Percentiles rank a stretch among this genome's conserved stretches.
Evolutionary conservation across 192 early-diverging fungal species (phyloP).

Genomic region (Mortierella claussenii): DNA sequence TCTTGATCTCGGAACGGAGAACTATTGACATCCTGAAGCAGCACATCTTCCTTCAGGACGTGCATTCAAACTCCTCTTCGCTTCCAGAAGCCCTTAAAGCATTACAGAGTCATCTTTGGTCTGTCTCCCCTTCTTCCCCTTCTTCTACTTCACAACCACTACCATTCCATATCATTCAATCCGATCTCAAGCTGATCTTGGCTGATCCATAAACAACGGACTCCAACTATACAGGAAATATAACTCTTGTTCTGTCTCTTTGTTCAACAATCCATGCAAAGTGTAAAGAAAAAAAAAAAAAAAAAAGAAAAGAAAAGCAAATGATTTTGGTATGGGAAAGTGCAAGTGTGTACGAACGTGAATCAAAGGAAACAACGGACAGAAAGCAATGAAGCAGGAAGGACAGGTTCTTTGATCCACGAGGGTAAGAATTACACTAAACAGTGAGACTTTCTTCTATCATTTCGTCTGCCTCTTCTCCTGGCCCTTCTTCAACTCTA

Average conservation of each 20-base stretch:
- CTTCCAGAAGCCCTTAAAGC: background rate
- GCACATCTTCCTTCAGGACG: constrained; percentile 4
- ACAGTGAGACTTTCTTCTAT: background rate
- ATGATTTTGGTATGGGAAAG: no score
- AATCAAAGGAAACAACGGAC: background rate
- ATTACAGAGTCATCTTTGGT: no score
- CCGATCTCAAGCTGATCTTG: constrained; percentile 23
- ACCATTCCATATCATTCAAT: constrained; percentile 6
- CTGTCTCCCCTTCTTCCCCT: no score
- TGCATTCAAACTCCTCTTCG: no score
- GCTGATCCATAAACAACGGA: background rate
- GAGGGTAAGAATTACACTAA: no score
- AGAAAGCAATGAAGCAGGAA: background rate
- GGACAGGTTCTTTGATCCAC: no score
- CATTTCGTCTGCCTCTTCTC: constrained; percentile 1
- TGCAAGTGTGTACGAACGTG: background rate
- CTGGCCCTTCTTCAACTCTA: constrained; percentile 11
- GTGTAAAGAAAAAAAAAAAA: background rate
- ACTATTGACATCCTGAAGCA: constrained; percentile 7
- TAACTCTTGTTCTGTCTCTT: no score
- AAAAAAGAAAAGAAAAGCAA: background rate
- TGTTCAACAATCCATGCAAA: background rate
- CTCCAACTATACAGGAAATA: no score
- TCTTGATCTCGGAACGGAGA: constrained; percentile 24
- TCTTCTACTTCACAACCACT: background rate